phyloP scores from a whole-genome alignment of 176 grass and related monocot genomes.

The Ananas comosus region DNA sequence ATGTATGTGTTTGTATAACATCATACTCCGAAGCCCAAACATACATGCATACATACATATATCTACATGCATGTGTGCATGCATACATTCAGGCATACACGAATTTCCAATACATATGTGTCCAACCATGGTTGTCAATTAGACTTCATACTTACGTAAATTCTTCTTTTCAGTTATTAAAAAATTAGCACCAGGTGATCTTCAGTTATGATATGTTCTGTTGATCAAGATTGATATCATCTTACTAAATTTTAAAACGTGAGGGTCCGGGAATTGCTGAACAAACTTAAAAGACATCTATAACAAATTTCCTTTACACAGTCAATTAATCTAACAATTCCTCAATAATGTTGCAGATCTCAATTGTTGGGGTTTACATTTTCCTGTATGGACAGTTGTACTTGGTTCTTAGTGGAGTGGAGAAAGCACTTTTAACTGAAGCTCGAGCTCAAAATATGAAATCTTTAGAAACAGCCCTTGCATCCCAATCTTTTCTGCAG shows the following conservation, averaged over 20 bases:
- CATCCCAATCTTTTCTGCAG: slow-evolving; percentile 96
- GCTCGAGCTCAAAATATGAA: slow-evolving; percentile 65
- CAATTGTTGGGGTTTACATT: slow-evolving; percentile 74
- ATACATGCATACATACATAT: too few relatives aligned
- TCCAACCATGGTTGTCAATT: too few relatives aligned
- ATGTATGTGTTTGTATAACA: too few relatives aligned
- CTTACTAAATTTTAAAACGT: background rate
- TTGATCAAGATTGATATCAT: too few relatives aligned
- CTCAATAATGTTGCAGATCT: slow-evolving; percentile 45
- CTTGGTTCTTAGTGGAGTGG: slow-evolving; percentile 86
- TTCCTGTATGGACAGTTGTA: slow-evolving; percentile 94
- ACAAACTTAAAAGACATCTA: background rate
- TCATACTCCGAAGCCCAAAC: too few relatives aligned
- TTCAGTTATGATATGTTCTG: too few relatives aligned
- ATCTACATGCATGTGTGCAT: too few relatives aligned
- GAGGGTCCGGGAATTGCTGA: background rate
- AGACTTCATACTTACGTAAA: too few relatives aligned
- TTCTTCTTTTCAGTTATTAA: too few relatives aligned
- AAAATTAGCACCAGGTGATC: too few relatives aligned
- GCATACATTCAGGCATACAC: too few relatives aligned
- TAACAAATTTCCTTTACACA: background rate
- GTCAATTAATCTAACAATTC: background rate
- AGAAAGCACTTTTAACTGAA: slow-evolving; percentile 55
- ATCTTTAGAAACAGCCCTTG: slow-evolving; percentile 92
- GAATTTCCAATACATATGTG: too few relatives aligned